Evolutionary conservation across 2,329 filamentous ascomycete species (phyloP), one percentile per base, ranked within the genome.

Genomic region (Paramyrothecium roridum): DNA sequence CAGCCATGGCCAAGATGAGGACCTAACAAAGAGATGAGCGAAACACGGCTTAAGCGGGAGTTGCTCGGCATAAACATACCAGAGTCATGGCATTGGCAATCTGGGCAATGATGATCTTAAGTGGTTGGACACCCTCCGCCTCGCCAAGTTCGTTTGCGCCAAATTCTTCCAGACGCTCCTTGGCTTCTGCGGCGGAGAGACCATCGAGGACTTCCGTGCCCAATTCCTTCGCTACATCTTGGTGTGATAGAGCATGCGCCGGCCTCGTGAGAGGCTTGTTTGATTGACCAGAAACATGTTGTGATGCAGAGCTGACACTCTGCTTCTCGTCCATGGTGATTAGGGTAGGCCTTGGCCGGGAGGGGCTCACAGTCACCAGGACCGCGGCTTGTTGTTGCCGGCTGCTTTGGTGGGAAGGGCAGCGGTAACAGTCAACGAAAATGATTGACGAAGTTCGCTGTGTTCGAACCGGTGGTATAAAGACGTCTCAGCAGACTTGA

Each of bases 1-100:
- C 73, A 56, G 77, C 83, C 80, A 87, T 84, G 57, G 83, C 83
- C 57, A 86, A 80, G 53, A 86, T 68, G 52, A 87, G 76, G 51
- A 84, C 63, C 63, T 67, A 45, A 10, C 6, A n/a, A 19, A 37
- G 2, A 8, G 20, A 33, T 58, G 26, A 23, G 30, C 21, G n/a
- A 40, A 16, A 17, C 23, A 12, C 26, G 30, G 34, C 4, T 13
- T 19, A 8, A 23, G 2, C 11, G 12, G 17, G 8, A 23, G 13
- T 16, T 19, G 6, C 19, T n/a, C 3, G 30, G 10, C 17, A 22
- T 52, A 37, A 12, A 51, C 60, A 34, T 59, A 68, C 80, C 62
- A 84, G 60, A 50, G 80, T 82, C 82, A 85, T 83, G 12, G 82
- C 81, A 67, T 85, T 85, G 55, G 76, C 77, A 26, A 83, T 68